Evolutionary conservation across 441 rosid genomes (phyloP).

Genomic region (Kokia cookei): DNA sequence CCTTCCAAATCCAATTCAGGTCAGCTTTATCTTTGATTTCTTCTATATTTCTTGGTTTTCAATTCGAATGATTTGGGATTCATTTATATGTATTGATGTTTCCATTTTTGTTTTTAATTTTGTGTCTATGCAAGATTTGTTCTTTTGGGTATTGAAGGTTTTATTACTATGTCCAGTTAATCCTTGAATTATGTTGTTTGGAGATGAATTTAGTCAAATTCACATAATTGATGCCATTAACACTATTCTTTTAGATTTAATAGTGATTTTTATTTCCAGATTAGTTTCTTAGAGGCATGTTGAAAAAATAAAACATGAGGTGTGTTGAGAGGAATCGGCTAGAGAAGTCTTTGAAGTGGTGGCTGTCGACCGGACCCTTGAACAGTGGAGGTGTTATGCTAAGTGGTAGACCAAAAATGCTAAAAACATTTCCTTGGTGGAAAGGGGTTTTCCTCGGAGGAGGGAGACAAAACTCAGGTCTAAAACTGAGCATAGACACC

Average conservation of each 20-base stretch:
- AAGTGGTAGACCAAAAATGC: no score
- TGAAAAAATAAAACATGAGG: background rate
- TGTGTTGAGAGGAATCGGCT: no score
- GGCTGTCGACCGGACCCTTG: no score
- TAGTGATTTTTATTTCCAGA: background rate
- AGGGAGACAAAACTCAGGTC: no score
- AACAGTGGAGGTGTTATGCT: no score
- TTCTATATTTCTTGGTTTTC: background rate
- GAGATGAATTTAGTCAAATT: background rate
- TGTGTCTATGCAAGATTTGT: background rate
- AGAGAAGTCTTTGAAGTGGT: no score
- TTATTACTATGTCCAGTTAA: background rate
- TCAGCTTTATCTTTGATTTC: background rate
- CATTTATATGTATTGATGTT: background rate
- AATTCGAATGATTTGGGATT: no score
- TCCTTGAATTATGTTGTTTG: background rate
- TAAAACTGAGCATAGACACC: no score
- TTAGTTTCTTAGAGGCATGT: background rate
- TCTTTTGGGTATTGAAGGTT: background rate
- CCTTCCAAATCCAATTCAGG: background rate
- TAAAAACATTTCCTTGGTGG: no score
- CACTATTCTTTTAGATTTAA: background rate
- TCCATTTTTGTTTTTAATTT: background rate
- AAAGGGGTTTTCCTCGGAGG: no score
- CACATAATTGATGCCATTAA: background rate